Base-by-base conservation (phyloP, 1,284 basidiomycete genomes). In the Salmacisia buchloeana region DNA sequence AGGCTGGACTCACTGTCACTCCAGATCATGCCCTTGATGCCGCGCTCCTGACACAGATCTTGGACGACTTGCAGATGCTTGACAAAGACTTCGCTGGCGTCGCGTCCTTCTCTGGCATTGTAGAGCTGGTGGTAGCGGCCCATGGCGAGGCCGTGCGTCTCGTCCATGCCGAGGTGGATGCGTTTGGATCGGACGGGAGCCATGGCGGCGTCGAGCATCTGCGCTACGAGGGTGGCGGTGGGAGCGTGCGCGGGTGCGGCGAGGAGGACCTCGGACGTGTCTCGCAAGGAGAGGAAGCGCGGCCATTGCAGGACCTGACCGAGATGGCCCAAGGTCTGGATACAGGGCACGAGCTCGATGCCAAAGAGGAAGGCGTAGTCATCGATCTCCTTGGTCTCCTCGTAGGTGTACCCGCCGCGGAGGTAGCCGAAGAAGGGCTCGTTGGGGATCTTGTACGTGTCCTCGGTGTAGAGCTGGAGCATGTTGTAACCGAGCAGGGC, bases 281-380 rank as follows among this genome's bases (percentile, higher is more conserved):
- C 81, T 10, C 79, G 63, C 43, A 81, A 60, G 10, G 67, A 69
- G 1, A 77, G 68, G 62, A 74, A 81, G 18, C 74, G 68, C 0
- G 80, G 80, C 81, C 81, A 81, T 58, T 81, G 81, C 2, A 81
- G 72, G 72, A 81, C 80, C 68, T 81, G 81, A 0, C 80, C 81
- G 12, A 81, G 68, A 63, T 81, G 81, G 1, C 81, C 81, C 10
- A 81, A 65, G 1, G 81, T 81, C 65, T 81, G 81, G 27, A 81
- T 76, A 57, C 74, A 76, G 5, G 74, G 74, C 13, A 76, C 71
- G 9, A 71, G 67, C 58, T 76, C 74, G 31, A 76, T 74, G 25
- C 74, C 74, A 10, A 76, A 60, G 12, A 15, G 10, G 21, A 57
- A 57, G 1, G 74, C 73, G 41, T 81, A 81, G 54, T 81, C 76